Conservation (phyloP, 148 eudicot species). For the Selenicereus undatus region DNA sequence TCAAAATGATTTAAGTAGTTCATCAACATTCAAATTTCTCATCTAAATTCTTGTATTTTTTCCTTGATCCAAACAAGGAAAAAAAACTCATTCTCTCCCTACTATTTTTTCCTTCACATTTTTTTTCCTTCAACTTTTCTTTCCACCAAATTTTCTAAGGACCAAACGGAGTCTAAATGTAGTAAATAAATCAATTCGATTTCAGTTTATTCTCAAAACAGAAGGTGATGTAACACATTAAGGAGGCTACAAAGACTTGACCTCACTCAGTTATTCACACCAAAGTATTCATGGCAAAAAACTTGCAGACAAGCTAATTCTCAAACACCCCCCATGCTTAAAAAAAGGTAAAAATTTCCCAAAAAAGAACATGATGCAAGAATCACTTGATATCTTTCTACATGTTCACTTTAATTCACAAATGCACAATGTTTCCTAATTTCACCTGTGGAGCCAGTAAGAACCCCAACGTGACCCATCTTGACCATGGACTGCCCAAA, state of each 20-base stretch:
- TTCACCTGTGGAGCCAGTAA: constrained; percentile 64
- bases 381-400: not conserved
- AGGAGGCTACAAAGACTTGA: not conserved
- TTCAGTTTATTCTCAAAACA: not conserved
- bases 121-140: too few species aligned
- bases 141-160: too few species aligned
- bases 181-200: not conserved
- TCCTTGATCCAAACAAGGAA: too few species aligned
- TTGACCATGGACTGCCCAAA: constrained; percentile 69
- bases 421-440: constrained; percentile 66
- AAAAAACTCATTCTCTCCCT: too few species aligned
- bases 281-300: not conserved
- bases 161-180: too few species aligned
- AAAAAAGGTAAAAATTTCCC: not conserved
- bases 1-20: too few species aligned
- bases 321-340: not conserved
- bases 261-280: constrained; percentile 18
- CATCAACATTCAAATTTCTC: too few species aligned
- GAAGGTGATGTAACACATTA: not conserved
- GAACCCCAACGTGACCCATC: constrained; percentile 53
- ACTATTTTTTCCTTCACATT: too few species aligned
- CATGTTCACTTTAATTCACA: constrained; percentile 27
- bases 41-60: too few species aligned
- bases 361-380: not conserved
- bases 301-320: constrained; percentile 13